phyloP scores from a whole-genome alignment of 2,329 filamentous ascomycete species.

The Sordariomycetes sp. region DNA sequence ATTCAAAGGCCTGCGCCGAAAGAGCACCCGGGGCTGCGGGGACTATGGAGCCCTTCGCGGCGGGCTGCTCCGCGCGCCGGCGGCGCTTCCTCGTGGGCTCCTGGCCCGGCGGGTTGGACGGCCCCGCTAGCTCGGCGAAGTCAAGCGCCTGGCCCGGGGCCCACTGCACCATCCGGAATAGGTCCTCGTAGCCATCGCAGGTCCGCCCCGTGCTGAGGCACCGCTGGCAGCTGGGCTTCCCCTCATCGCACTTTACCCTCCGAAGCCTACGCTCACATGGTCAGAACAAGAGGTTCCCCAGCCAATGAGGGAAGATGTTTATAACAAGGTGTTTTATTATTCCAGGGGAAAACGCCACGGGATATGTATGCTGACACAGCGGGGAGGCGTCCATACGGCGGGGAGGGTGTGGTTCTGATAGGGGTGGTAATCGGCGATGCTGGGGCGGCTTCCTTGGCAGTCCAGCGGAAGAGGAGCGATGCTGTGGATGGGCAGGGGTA shows the following conservation, averaged over 20 bases:
- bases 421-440: no score
- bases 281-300: background rate
- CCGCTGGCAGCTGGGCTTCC: constrained; percentile 21
- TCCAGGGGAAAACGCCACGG: background rate
- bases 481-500: background rate
- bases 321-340: background rate
- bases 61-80: background rate
- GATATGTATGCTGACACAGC: background rate
- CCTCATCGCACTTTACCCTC: constrained; percentile 26
- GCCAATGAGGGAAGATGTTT: background rate
- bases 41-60: no score
- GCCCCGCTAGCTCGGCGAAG: background rate
- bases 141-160: background rate
- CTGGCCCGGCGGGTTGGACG: background rate
- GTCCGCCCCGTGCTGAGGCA: constrained; percentile 26
- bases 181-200: constrained; percentile 30
- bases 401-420: background rate
- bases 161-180: constrained; percentile 14
- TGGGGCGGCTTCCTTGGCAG: no score
- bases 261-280: constrained; percentile 15
- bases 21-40: no score
- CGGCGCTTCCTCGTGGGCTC: background rate
- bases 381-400: background rate
- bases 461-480: background rate
- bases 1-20: no score